Conservation (phyloP, 164 flowering plant species). For the Chimonanthus salicifolius region DNA sequence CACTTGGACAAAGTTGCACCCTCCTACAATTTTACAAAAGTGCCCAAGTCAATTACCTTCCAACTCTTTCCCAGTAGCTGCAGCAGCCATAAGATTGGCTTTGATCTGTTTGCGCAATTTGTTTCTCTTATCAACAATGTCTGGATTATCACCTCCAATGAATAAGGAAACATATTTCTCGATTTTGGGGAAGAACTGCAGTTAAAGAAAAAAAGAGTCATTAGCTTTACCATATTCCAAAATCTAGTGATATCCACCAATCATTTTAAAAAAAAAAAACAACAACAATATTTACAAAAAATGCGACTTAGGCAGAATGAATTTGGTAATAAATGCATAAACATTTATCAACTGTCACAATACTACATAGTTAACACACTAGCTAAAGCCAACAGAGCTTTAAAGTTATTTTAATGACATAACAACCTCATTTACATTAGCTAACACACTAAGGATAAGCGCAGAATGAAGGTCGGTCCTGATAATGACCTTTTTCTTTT, state of each 20-base stretch:
- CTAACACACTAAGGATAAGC: too few species aligned
- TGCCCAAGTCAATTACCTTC: conserved; percentile 55
- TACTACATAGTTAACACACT: too few species aligned
- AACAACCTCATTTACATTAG: too few species aligned
- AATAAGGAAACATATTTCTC: conserved; percentile 91
- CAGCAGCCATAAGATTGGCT: conserved; percentile 83
- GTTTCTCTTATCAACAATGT: conserved; percentile 67
- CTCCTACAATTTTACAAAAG: not conserved
- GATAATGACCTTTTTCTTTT: too few species aligned
- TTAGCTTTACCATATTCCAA: not conserved
- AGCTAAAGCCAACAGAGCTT: too few species aligned
- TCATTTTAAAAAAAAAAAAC: too few species aligned
- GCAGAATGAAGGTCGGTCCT: too few species aligned
- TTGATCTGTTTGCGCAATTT: conserved; percentile 80
- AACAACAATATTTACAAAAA: too few species aligned
- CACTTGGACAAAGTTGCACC: not conserved
- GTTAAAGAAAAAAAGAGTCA: conserved; percentile 4
- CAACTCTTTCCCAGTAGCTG: conserved; percentile 92
- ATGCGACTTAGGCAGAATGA: not conserved
- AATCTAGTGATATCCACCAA: too few species aligned
- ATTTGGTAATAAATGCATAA: not conserved
- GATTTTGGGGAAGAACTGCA: conserved; percentile 94
- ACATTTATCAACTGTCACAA: too few species aligned
- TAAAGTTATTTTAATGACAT: too few species aligned
- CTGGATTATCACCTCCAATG: conserved; percentile 68